A percentile compares a stretch with the other conserved stretches of the same genome.
These are phyloP conservation scores for Didymosphaeria variabile DNA, from an alignment of 2,329 filamentous ascomycete genomes.

Conservation along the genomic window DNA sequence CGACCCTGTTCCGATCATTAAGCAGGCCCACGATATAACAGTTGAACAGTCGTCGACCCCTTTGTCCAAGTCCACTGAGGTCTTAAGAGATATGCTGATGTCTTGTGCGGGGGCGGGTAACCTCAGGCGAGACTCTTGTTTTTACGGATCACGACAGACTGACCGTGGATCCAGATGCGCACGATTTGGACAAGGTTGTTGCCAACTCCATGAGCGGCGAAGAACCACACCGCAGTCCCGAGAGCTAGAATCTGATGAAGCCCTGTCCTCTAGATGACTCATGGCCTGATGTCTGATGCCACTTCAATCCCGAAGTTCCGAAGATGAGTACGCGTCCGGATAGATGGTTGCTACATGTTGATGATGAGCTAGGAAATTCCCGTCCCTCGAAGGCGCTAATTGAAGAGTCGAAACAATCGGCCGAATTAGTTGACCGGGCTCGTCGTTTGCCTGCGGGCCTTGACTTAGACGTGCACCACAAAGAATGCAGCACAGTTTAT, in stretches of 20 bases:
- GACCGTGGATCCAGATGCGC: too few species aligned
- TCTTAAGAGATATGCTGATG: not conserved
- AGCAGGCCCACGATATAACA: not conserved
- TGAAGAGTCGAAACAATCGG: not conserved
- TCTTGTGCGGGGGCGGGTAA: too few species aligned
- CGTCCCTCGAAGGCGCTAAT: not conserved
- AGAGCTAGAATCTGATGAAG: too few species aligned
- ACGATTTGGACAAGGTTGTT: too few species aligned
- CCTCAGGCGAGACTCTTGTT: too few species aligned
- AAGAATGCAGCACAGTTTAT: not conserved
- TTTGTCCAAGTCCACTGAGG: not conserved
- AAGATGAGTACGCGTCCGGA: not conserved
- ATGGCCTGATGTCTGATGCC: too few species aligned
- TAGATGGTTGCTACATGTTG: not conserved
- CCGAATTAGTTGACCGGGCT: not conserved
- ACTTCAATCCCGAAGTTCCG: not conserved
- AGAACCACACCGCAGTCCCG: too few species aligned
- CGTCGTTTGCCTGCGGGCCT: not conserved
- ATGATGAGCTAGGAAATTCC: not conserved
- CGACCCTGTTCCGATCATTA: not conserved
- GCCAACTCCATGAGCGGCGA: too few species aligned
- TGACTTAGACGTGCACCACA: not conserved
- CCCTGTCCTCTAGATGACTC: too few species aligned
- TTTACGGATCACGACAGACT: too few species aligned
- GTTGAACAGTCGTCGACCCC: not conserved